Evolutionary conservation across 2,329 filamentous ascomycete genomes (phyloP).

Genomic region (Fulvia fulva): DNA sequence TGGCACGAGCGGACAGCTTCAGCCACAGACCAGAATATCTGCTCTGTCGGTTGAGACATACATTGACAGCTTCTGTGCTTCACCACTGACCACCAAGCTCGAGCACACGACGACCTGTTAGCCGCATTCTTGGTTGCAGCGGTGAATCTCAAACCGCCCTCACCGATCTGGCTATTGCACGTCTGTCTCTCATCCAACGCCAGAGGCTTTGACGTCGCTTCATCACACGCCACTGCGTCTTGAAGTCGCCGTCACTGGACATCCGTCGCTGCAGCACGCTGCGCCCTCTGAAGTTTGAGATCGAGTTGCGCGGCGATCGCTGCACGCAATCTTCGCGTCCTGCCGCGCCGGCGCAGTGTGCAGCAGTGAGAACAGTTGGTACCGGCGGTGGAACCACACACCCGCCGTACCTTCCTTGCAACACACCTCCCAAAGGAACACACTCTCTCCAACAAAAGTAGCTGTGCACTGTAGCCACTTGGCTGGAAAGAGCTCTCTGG

Average conservation of each 20-base stretch:
- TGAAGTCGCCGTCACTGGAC: conserved; percentile 13
- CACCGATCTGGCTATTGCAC: conserved; percentile 18
- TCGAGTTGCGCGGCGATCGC: conserved; percentile 10
- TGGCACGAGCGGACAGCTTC: conserved; percentile 8
- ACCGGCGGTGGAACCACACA: neutral
- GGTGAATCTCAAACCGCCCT: conserved; percentile 12
- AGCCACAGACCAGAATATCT: conserved; percentile 14
- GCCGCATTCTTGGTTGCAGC: conserved; percentile 14
- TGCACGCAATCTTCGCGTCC: conserved; percentile 16
- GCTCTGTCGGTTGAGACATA: conserved; percentile 11
- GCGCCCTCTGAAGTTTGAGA: neutral
- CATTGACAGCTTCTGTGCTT: conserved; percentile 18
- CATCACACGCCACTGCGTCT: conserved; percentile 17
- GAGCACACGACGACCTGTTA: conserved; percentile 8
- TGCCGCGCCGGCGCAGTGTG: conserved; percentile 1
- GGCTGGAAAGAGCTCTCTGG: neutral
- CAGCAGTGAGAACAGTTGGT: conserved; percentile 6
- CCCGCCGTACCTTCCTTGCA: neutral
- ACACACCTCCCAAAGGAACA: neutral
- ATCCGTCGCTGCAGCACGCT: neutral
- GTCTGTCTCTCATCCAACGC: conserved; percentile 5
- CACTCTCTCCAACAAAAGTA: neutral
- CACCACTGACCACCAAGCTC: neutral
- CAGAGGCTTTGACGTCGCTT: conserved; percentile 9
- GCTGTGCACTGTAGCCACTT: neutral